Percentiles rank a stretch among this genome's conserved stretches.
Evolutionary conservation across 257 asterid species (phyloP).

Genomic region (Nicotiana attenuata): DNA sequence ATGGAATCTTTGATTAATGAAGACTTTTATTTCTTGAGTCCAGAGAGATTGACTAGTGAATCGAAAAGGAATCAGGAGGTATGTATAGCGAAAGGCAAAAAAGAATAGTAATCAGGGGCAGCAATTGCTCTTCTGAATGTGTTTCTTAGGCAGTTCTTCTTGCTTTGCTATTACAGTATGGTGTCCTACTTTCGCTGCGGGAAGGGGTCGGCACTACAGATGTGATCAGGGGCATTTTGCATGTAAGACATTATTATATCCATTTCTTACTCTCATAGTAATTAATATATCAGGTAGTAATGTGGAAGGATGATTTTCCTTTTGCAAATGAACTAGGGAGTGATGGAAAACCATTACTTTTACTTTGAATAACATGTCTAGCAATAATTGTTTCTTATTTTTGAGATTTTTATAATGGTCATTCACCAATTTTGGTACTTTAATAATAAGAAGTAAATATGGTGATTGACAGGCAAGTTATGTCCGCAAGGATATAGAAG

Average conservation of each 20-base stretch:
- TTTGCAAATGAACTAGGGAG: neutral
- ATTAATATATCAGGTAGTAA: neutral
- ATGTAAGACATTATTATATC: conserved; percentile 31
- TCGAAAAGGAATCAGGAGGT: conserved; percentile 37
- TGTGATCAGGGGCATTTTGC: conserved; percentile 57
- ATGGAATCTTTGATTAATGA: conserved; percentile 45
- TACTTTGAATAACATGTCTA: neutral
- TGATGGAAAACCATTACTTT: neutral
- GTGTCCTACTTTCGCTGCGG: conserved; percentile 58
- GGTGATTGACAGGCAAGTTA: conserved; percentile 51
- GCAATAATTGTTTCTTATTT: neutral
- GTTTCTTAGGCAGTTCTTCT: neutral
- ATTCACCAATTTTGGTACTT: neutral
- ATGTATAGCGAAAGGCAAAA: neutral
- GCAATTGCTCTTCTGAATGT: neutral
- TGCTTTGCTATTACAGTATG: conserved; percentile 33
- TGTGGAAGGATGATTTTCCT: neutral
- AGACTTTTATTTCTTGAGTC: conserved; percentile 62
- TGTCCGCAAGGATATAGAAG: conserved; percentile 44
- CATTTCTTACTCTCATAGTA: neutral
- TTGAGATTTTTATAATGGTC: neutral
- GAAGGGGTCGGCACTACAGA: conserved; percentile 73
- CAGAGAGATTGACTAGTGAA: conserved; percentile 47
- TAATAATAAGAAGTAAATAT: neutral
- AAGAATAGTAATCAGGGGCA: neutral